Base-by-base conservation (phyloP, 305 asterid species). In the Fraxinus sp. region DNA sequence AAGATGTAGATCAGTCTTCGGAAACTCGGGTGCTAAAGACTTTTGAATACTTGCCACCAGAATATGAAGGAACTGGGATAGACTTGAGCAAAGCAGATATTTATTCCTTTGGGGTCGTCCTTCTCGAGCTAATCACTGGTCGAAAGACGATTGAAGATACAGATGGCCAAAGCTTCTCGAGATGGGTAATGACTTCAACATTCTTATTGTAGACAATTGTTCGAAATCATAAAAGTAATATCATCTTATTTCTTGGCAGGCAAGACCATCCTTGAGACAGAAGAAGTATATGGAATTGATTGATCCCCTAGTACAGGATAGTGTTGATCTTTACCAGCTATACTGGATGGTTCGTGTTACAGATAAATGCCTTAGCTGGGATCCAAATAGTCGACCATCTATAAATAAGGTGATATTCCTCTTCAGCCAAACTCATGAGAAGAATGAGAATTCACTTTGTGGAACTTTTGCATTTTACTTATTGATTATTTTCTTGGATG, bases 101-200 rank as follows among this genome's bases (percentile, higher is more conserved):
- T 0, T 92, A 84, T 81, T 84, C 97, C 5, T 92, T 91, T 35
- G 97, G 97, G n/a, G 91, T 90, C 0, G 93, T 92, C 36, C 90
- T 92, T 62, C 83, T 92, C 1, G 93, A 92, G 80, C 85, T 92
- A 68, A 88, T 91, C 55, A 91, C 93, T 0, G 97, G 94, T 11
- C 82, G 94, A 86, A 92, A 90, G 81, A 89, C 91, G 0, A 76
- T 81, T 33, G 83, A 86, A 33, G 91, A 87, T n/a, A 91, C 94
- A 6, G 73, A 89, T 36, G 91, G 92, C 1, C 90, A 90, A 74
- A 92, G 93, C 79, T 92, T 88, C 71, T 49, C 89, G 81, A 82
- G 94, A 90, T 88, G 95, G 94, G 95, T 90, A 90, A 82, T 18
- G 41, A 32, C 76, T 16, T 68, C 35, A 68, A 66, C 20, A 68